These are phyloP conservation scores for Rhynchospora breviuscula DNA, from an alignment of 176 grass and related monocot species.

Conservation along the genomic window DNA sequence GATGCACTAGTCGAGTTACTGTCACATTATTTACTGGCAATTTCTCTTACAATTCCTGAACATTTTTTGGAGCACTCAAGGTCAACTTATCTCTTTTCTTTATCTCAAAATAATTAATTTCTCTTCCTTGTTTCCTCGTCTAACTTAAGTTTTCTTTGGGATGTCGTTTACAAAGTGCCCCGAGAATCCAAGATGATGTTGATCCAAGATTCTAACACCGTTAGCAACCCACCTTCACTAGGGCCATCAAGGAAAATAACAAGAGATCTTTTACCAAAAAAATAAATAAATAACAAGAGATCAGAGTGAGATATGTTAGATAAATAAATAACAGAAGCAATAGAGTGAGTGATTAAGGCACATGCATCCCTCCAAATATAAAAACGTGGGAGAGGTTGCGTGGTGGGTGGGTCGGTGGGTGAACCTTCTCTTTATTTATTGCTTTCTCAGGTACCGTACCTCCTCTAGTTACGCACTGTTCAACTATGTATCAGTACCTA, in stretches of 20 bases:
- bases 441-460: constrained; percentile 12
- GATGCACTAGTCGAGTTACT: not conserved
- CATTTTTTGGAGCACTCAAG: not conserved
- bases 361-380: constrained; percentile 9
- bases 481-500: not conserved
- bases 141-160: not conserved
- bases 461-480: not conserved
- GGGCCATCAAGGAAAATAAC: not conserved
- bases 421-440: constrained; percentile 21
- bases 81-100: not conserved
- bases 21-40: not conserved
- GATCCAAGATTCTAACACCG: no score
- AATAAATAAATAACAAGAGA: not conserved
- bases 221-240: not conserved
- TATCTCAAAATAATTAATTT: not conserved
- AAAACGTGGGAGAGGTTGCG: constrained; percentile 13
- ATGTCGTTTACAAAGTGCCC: no score
- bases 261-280: no score
- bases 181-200: no score
- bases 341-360: constrained; percentile 2
- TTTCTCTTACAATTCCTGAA: not conserved
- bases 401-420: constrained; percentile 7
- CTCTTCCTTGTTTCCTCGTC: not conserved
- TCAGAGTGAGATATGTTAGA: not conserved
- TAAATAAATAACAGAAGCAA: not conserved